Evolutionary conservation across 2,329 filamentous ascomycete species (phyloP), one percentile per base, ranked within the genome.

Genomic region (Thelonectria discophora): DNA sequence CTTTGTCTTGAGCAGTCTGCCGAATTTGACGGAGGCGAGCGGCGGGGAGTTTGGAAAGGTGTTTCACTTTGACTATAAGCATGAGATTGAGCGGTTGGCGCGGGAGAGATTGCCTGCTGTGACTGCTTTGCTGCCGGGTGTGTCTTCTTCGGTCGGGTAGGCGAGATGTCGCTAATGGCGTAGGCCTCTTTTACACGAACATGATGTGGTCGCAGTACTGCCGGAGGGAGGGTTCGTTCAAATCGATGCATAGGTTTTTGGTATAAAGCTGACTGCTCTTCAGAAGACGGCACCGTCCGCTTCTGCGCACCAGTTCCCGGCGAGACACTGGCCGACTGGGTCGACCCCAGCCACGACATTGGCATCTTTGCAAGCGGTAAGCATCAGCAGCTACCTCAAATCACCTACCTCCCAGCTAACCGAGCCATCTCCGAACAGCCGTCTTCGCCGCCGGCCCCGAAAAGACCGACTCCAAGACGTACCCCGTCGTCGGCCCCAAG

Each of bases 131-230:
- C 17, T 65, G 1, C 62, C 64, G 17, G 62, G 64, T 65, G 34
- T 17, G 11, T 21, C 13, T 52, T 32, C 6, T 1, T 12, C 4
- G 11, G 13, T 2, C 5, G 32, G 3, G 32, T 9, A 3, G 12
- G 9, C 8, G 24, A 17, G 27, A 11, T 17, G 2, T 10, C 4
- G 2, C 49, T 58, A 43, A 58, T 24, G 3, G 2, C 21, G 15
- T 15, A 66, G 64, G 62, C 6, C 45, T 66, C 3, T 66, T 66
- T 15, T 66, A 66, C 27, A 63, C 49, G 4, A 66, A 66, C n/a
- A 49, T 63, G 54, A 40, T 32, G 6, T 65, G 62, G 64, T 21
- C 62, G 5, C 64, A 66, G 24, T 65, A 66, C 15, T 47, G 55
- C 34, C 40, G 55, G 20, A 24, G 37, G 30, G 5, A 60, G 40